These are phyloP conservation scores for Ceratocystis ficicola DNA, from an alignment of 2,329 filamentous ascomycete species.

Conservation along the genomic window DNA sequence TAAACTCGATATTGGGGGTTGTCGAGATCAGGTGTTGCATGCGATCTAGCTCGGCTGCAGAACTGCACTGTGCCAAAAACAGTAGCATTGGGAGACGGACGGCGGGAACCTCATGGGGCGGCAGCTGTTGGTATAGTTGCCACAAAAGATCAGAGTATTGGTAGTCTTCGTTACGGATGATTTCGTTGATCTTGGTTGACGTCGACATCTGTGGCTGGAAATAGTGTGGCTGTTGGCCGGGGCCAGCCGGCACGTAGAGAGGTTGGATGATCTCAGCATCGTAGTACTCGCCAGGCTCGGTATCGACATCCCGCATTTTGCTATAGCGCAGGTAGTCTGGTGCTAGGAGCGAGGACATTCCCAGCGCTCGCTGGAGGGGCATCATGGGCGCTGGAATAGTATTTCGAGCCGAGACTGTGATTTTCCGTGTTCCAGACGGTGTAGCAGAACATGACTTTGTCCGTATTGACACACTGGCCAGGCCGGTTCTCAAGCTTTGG, in stretches of 20 bases:
- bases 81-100: constrained; percentile 15
- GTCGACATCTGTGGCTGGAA: constrained; percentile 10
- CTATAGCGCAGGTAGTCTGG: constrained; percentile 16
- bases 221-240: constrained; percentile 19
- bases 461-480: constrained; percentile 6
- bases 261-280: background rate
- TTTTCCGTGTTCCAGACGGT: background rate
- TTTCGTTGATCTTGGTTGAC: constrained; percentile 1
- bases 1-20: constrained; percentile 18
- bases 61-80: constrained; percentile 20
- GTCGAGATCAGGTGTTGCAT: constrained; percentile 21
- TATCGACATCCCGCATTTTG: background rate
- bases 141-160: constrained; percentile 20
- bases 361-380: constrained; percentile 6
- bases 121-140: constrained; percentile 14
- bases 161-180: constrained; percentile 20
- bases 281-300: constrained; percentile 13
- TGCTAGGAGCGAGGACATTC: constrained; percentile 10
- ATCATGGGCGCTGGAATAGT: background rate
- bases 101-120: background rate
- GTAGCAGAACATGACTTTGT: background rate
- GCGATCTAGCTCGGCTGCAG: constrained; percentile 20
- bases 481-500: background rate
- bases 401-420: constrained; percentile 15
- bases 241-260: constrained; percentile 13